These are phyloP conservation scores for Conticribra weissflogii DNA, from an alignment of 108 stramenopile species.

Conservation along the genomic window DNA sequence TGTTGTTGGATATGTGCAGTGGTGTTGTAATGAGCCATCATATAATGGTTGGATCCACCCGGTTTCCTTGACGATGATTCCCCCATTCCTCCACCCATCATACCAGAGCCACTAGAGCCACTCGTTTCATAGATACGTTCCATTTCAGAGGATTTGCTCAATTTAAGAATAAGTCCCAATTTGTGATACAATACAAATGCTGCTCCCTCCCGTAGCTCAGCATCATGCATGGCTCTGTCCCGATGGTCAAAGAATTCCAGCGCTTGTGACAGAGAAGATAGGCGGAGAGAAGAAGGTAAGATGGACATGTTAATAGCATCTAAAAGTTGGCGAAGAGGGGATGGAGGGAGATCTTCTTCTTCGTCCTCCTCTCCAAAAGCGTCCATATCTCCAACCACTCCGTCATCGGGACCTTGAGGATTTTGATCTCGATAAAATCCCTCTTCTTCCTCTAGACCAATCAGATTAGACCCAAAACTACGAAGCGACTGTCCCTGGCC, in stretches of 20 bases:
- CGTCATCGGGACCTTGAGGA: too few species aligned
- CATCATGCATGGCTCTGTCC: slow-evolving; percentile 52
- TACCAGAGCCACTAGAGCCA: neutral
- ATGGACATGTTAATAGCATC: slow-evolving; percentile 63
- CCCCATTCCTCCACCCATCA: neutral
- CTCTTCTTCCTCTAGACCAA: too few species aligned
- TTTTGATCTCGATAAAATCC: too few species aligned
- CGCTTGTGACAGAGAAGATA: slow-evolving; percentile 46
- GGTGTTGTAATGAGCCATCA: slow-evolving; percentile 23
- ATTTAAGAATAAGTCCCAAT: slow-evolving; percentile 44
- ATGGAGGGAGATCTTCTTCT: slow-evolving; percentile 28
- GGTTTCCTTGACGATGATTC: neutral
- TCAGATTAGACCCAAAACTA: too few species aligned
- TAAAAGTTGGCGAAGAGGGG: slow-evolving; percentile 49
- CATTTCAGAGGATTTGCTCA: slow-evolving; percentile 16
- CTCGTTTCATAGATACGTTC: neutral
- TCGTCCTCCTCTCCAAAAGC: slow-evolving; percentile 18
- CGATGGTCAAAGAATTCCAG: slow-evolving; percentile 59
- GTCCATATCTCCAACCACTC: too few species aligned
- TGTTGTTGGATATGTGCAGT: slow-evolving; percentile 35
- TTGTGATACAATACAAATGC: slow-evolving; percentile 59
- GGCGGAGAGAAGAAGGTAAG: slow-evolving; percentile 46
- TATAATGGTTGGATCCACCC: slow-evolving; percentile 17
- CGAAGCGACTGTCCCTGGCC: too few species aligned
- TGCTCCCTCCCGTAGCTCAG: slow-evolving; percentile 53